Conservation (phyloP, 1,284 basidiomycete species). For the Hemileia vastatrix region DNA sequence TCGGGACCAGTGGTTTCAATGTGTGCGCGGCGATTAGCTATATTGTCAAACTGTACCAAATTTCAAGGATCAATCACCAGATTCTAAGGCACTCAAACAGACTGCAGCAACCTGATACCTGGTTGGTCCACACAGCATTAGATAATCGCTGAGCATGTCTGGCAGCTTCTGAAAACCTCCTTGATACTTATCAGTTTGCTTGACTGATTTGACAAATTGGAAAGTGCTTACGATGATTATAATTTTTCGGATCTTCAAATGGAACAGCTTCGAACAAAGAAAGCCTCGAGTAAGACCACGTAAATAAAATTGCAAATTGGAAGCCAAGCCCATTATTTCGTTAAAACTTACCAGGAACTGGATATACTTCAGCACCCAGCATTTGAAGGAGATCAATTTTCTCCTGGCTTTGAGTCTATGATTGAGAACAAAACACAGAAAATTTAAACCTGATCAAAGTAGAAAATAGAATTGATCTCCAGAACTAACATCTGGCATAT, state of each 20-base stretch:
- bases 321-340: not conserved
- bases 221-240: conserved; percentile 64
- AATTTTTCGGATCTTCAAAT: conserved; percentile 91
- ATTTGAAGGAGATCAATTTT: conserved; percentile 44
- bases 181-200: not conserved
- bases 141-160: conserved; percentile 69
- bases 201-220: not conserved
- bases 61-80: not conserved
- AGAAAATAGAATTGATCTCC: not conserved
- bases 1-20: conserved; percentile 45
- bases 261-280: conserved; percentile 58
- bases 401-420: conserved; percentile 40
- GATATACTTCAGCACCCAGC: conserved; percentile 44
- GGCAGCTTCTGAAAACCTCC: conserved; percentile 54
- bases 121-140: conserved; percentile 99
- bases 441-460: not conserved
- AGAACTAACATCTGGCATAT: conserved; percentile 39
- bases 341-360: conserved; percentile 33
- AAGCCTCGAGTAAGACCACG: not conserved
- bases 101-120: conserved; percentile 43
- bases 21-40: conserved; percentile 42
- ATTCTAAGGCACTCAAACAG: not conserved
- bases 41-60: conserved; percentile 35
- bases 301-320: not conserved
- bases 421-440: not conserved